Conservation (phyloP, 108 stramenopile species). For the Conticribra guillardii region DNA sequence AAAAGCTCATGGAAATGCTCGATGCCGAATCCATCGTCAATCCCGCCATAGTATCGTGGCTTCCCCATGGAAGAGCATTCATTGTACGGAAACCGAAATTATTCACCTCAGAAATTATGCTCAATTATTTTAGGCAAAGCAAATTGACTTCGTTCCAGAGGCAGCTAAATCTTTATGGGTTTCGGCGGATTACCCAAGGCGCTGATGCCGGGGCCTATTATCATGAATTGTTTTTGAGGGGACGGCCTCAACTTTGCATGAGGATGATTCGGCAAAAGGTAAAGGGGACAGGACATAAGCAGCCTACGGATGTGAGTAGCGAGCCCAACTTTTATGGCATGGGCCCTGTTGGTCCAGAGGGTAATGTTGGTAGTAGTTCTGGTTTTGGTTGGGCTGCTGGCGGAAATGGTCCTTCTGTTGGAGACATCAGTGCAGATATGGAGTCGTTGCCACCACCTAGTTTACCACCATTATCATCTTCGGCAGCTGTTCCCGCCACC, state of each 20-base stretch:
- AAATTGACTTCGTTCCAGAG: slow-evolving; percentile 85
- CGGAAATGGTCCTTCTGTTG: background rate
- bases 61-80: slow-evolving; percentile 87
- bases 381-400: too few relatives aligned
- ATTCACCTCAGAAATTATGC: slow-evolving; percentile 90
- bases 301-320: slow-evolving; percentile 77
- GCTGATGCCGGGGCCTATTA: slow-evolving; percentile 86
- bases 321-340: slow-evolving; percentile 89
- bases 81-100: slow-evolving; percentile 82
- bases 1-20: slow-evolving; percentile 84
- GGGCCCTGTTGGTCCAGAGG: slow-evolving; percentile 28
- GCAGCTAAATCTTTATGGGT: slow-evolving; percentile 94
- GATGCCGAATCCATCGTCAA: slow-evolving; percentile 43
- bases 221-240: slow-evolving; percentile 86
- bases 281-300: slow-evolving; percentile 90
- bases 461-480: background rate
- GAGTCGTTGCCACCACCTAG: too few relatives aligned
- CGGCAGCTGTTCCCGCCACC: background rate
- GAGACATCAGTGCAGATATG: background rate
- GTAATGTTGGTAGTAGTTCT: background rate
- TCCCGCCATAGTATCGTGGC: slow-evolving; percentile 68
- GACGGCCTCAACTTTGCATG: slow-evolving; percentile 71
- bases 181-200: slow-evolving; percentile 88
- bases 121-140: slow-evolving; percentile 85
- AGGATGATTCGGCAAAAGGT: slow-evolving; percentile 88